Evolutionary conservation across 2,329 filamentous ascomycete genomes (phyloP).

Genomic region (Colletotrichum sp.): DNA sequence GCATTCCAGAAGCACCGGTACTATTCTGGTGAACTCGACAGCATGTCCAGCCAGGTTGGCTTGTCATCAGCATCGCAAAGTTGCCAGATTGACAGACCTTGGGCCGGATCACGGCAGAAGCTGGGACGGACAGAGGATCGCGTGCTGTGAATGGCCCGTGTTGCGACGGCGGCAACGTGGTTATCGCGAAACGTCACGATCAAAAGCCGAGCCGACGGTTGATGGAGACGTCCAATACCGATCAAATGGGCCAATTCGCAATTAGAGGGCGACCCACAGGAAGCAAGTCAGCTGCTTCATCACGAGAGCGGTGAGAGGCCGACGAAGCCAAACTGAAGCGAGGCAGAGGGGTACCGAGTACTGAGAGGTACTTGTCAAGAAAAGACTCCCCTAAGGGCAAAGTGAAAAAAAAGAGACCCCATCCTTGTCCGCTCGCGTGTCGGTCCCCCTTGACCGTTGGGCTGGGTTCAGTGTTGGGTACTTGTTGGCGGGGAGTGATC

Average conservation of each 20-base stretch:
- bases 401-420: not conserved
- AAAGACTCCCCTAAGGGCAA: not conserved
- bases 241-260: not conserved
- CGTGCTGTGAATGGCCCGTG: not conserved
- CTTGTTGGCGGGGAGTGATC: slow-evolving; percentile 9
- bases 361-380: not conserved
- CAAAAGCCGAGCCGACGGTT: slow-evolving; percentile 3
- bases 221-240: not conserved
- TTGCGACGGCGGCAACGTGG: not conserved
- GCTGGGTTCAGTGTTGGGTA: slow-evolving; percentile 10
- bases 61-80: not conserved
- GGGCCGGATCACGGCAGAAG: not conserved
- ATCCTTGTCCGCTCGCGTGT: slow-evolving; percentile 21
- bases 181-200: not conserved
- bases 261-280: not conserved
- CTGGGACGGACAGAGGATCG: not conserved
- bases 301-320: slow-evolving; percentile 13
- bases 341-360: not conserved
- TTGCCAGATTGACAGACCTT: not conserved
- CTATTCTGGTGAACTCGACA: not conserved
- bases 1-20: not conserved
- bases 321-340: not conserved
- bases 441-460: slow-evolving; percentile 11
- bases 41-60: not conserved
- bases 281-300: slow-evolving; percentile 18